A percentile compares a stretch with the other conserved stretches of the same genome.
Conservation (phyloP, 1,139 yeast genomes). For the Magnusiomyces sp. region DNA sequence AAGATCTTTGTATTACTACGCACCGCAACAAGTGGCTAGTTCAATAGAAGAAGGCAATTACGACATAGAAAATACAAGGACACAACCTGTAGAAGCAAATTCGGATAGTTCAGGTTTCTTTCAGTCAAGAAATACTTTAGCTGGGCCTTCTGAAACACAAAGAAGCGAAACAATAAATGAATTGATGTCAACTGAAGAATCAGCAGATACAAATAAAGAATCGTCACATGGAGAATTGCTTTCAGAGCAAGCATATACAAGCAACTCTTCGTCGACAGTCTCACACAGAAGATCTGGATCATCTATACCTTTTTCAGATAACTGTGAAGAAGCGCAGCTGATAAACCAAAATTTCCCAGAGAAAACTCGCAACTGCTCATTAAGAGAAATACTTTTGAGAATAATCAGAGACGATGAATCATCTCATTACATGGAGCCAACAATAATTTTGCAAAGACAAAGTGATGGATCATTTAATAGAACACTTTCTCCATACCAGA, state of each 20-base stretch:
- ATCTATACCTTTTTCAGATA: too few species aligned
- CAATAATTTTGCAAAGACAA: conserved; percentile 27
- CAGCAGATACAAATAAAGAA: too few species aligned
- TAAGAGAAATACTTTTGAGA: too few species aligned
- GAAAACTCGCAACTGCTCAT: too few species aligned
- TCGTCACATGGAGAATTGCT: background rate
- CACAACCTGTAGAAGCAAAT: conserved; percentile 8
- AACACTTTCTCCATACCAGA: conserved; percentile 22
- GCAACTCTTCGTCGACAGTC: background rate
- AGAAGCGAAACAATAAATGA: too few species aligned
- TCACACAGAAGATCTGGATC: background rate
- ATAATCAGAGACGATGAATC: background rate
- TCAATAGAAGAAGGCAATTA: conserved; percentile 2
- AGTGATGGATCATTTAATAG: conserved; percentile 26
- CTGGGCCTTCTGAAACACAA: too few species aligned
- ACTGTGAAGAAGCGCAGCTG: too few species aligned
- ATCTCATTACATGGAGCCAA: conserved; percentile 6
- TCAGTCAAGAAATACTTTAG: too few species aligned
- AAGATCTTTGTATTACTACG: conserved; percentile 36
- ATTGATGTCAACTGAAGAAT: too few species aligned
- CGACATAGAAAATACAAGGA: background rate
- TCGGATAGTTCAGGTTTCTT: too few species aligned
- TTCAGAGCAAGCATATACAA: background rate
- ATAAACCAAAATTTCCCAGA: too few species aligned
- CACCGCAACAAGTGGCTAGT: conserved; percentile 7